Base-by-base conservation (phyloP, 2,329 filamentous ascomycete genomes). In the Colletotrichum sp. region DNA sequence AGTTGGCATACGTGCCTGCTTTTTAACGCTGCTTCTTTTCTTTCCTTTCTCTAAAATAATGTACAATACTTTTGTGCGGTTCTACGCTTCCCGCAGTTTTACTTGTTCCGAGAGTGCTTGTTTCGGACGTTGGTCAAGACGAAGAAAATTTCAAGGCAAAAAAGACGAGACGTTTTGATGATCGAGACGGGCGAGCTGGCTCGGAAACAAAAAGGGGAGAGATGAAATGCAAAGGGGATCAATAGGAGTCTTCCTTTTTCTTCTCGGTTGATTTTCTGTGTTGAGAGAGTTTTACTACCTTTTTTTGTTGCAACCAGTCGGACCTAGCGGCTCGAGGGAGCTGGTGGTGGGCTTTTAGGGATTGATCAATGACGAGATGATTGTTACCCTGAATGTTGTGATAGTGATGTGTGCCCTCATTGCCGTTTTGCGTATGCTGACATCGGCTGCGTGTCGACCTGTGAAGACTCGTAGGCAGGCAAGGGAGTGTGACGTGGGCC, bases 351-450 rank as follows among this genome's bases (percentile, higher is more conserved):
- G 28, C 26, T 39, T 59, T 36, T 64, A 63, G 57, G 71, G 67
- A 49, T 36, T 68, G 70, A 49, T 49, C 75, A 78, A 78, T 75
- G 76, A 75, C 36, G 75, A 75, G 68, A 78, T 24, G 76, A 78
- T 69, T 75, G 55, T 55, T 75, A 71, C 36, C 71, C 49, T 62
- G 39, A 24, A 24, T 62, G 12, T 28, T 7, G 13, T 39, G 36
- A 18, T 30, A 26, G 15, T 52, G 52, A 57, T 57, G 13, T 57
- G 4, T 57, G 24, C 26, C 26, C 26, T 49, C n/a, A n/a, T 21
- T 60, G 24, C 10, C 2, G 28, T 10, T 6, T 18, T 30, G 4
- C 8, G 13, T 24, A 16, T 57, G 52, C 15, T 24, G 5, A 24
- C 16, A 8, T 57, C 26, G 52, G 8, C 26, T 57, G 24, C n/a